Base-by-base conservation (phyloP, 2,329 filamentous ascomycete species). In the Arthrobotrys conoides region DNA sequence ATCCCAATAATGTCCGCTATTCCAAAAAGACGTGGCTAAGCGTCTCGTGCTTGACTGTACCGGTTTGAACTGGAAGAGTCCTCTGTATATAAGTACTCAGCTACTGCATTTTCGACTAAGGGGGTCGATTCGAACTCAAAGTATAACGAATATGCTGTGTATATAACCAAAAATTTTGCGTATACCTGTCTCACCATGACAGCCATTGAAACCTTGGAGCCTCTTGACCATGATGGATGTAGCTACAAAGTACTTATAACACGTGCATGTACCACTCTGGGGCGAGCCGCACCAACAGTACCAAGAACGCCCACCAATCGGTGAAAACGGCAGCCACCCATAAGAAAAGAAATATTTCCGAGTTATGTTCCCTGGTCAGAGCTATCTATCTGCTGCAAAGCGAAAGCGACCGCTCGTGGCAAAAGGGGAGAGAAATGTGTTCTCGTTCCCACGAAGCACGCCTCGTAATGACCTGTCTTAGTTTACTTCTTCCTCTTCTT, bases 401-500 rank as follows among this genome's bases (percentile, higher is more conserved):
- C 24, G 51, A 51, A 51, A 51, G 48, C 48, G 20, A 20, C 48
- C 10, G 1, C 51, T 33, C 27, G 30, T 36, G 24, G 53, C 10
- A 57, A 27, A 53, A 53, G 6, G 24, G 16, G 16, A 8, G 53
- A 57, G 8, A 38, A 27, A 38, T 4, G n/a, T 18, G n/a, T 30
- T 33, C 51, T 22, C 20, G n/a, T 38, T 36, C 53, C 36, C 22
- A 38, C 9, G 33, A 55, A 53, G 66, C 66, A 59, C 38, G 44
- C 66, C 51, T 70, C 51, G 66, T 59, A 57, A 48, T 38, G 20
- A 5, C 3, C 14, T 55, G 36, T 41, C 49, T 48, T 16, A 41
- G 16, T 57, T 41, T 41, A 16, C 64, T 55, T 53, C 48, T 41
- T 22, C 64, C 44, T 53, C 48, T 53, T 49, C 44, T 24, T 53